Conservation (phyloP, 116 monocot species). For the Iris pallida region DNA sequence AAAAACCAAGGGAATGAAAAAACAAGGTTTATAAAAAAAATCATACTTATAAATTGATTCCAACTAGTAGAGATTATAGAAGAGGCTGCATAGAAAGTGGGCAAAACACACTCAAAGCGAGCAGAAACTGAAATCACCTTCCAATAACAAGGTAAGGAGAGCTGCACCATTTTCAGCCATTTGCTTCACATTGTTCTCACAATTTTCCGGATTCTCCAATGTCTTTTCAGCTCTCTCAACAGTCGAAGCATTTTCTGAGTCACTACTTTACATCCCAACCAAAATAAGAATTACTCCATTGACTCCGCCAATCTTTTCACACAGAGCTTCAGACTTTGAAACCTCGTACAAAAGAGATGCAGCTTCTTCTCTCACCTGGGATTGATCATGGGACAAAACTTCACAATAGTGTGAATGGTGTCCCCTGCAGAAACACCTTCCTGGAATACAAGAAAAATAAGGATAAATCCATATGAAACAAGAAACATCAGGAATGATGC, state of each 20-base stretch:
- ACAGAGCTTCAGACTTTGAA: conserved; percentile 64
- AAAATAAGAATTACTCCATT: conserved; percentile 78
- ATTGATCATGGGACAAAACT: conserved; percentile 70
- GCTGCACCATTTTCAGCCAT: conserved; percentile 96
- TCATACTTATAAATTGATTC: too few species aligned
- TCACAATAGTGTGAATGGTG: conserved; percentile 74
- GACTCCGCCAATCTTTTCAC: conserved; percentile 78
- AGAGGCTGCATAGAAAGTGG: too few species aligned
- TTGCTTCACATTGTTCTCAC: conserved; percentile 70
- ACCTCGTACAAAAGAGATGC: conserved; percentile 74
- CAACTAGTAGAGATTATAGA: too few species aligned
- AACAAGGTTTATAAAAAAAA: too few species aligned
- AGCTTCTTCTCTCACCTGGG: conserved; percentile 75
- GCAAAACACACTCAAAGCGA: too few species aligned
- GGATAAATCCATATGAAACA: neutral
- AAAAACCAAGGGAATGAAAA: too few species aligned
- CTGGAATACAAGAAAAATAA: conserved; percentile 30
- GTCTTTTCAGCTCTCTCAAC: conserved; percentile 74
- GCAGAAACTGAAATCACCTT: conserved; percentile 32
- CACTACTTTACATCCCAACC: conserved; percentile 78
- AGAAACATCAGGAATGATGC: neutral
- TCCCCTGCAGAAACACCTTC: conserved; percentile 64
- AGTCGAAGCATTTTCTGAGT: conserved; percentile 58
- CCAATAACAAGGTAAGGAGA: conserved; percentile 74
- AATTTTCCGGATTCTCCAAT: conserved; percentile 69